Base-by-base conservation (phyloP, 495 filamentous ascomycete genomes). In the Daldinia loculata region DNA sequence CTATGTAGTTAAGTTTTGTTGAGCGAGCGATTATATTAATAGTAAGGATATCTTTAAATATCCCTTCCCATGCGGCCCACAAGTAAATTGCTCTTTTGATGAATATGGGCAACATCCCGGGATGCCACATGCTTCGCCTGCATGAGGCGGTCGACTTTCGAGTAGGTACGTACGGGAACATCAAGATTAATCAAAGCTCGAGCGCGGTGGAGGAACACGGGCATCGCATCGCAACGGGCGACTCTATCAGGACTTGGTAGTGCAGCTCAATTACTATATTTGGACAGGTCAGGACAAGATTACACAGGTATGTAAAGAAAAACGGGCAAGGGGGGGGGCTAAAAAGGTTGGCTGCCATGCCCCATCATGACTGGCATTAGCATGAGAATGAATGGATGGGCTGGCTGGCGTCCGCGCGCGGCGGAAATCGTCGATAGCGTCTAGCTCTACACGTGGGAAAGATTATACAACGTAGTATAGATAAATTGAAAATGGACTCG, bases 401-500 rank as follows among this genome's bases (percentile, higher is more conserved):
- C 19, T 48, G 41, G 48, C 39, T 62, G 63, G 57, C 68, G 68
- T 41, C 57, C 59, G 58, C 69, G 58, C 66, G 58, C 52, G 66
- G 17, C 26, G 36, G 67, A 68, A 64, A 67, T 60, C 38, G 56
- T 57, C 65, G 65, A 66, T 68, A 55, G 66, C 55, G 70, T 61
- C 56, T 64, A 55, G 56, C 61, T 51, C 30, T 65, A 61, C 66
- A 73, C 70, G 66, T 69, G 70, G 70, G 61, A 63, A 63, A 63
- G 50, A 64, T 26, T 69, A 73, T 69, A 73, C 70, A 73, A 73
- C 64, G 70, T 73, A 65, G 70, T 52, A 73, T 69, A 67, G 41
- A 61, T 67, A 64, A 61, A 61, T 63, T 59, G 53, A 55, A 56
- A 48, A 63, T 38, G 43, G 58, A 26, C 26, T 56, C 27, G 48